Percentiles rank a stretch among this genome's conserved stretches.
Evolutionary conservation across 108 stramenopile genomes (phyloP).

Genomic region (Nitzschia palea): DNA sequence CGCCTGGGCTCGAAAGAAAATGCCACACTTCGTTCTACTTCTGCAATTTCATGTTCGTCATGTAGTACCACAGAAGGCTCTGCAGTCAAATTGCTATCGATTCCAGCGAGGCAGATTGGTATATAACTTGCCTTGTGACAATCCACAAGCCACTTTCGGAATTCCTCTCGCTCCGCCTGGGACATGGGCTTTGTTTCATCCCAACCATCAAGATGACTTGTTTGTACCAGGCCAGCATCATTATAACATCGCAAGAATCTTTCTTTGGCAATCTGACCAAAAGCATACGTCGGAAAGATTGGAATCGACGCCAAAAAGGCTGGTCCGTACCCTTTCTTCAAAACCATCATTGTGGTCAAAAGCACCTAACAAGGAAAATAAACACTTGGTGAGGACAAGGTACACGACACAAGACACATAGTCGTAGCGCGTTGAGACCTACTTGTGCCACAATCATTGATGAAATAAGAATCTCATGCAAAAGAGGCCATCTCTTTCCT

Average conservation of each 20-base stretch:
- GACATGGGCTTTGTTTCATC: slow-evolving; percentile 51
- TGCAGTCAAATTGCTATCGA: slow-evolving; percentile 55
- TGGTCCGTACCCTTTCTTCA: slow-evolving; percentile 66
- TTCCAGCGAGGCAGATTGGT: slow-evolving; percentile 81
- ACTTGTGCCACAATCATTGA: slow-evolving; percentile 40
- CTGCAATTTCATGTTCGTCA: not conserved
- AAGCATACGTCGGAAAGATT: slow-evolving; percentile 58
- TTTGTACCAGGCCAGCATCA: slow-evolving; percentile 83
- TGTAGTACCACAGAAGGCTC: slow-evolving; percentile 67
- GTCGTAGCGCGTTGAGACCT: slow-evolving; percentile 37
- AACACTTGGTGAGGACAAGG: slow-evolving; percentile 10
- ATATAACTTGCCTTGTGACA: slow-evolving; percentile 87
- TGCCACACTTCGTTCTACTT: not conserved
- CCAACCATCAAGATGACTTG: slow-evolving; percentile 80
- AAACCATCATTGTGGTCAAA: slow-evolving; percentile 44
- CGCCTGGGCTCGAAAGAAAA: not conserved
- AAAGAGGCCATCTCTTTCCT: slow-evolving; percentile 71
- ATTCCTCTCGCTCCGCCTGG: slow-evolving; percentile 66
- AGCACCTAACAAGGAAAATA: slow-evolving; percentile 16
- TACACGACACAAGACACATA: slow-evolving; percentile 38
- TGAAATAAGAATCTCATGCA: slow-evolving; percentile 69
- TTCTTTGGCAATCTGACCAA: slow-evolving; percentile 42
- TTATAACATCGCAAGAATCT: slow-evolving; percentile 60
- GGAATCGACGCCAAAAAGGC: slow-evolving; percentile 60
- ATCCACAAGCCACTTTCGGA: slow-evolving; percentile 78